Conservation (phyloP, 1,284 basidiomycete genomes). For the Puccinia novopanici region DNA sequence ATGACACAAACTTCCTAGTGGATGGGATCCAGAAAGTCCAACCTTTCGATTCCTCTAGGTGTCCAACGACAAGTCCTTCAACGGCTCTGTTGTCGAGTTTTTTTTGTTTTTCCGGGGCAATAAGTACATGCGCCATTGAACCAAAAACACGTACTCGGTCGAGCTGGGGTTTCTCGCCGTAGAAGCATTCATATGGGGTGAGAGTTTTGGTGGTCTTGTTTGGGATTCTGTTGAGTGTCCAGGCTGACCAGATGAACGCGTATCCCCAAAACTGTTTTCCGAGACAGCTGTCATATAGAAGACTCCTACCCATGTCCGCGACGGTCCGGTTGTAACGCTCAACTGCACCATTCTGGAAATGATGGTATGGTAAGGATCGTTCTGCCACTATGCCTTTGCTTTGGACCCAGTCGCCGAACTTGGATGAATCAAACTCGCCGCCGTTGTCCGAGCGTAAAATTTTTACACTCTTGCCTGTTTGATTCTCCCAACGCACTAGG, state of each 20-base stretch:
- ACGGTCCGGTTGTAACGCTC: conserved; percentile 10
- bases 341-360: too few relatives aligned
- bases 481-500: neutral
- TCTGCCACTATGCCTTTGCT: neutral
- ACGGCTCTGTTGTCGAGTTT: neutral
- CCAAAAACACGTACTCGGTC: conserved; percentile 2
- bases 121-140: neutral
- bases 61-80: neutral
- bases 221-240: neutral
- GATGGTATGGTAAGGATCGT: neutral
- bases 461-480: neutral
- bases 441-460: neutral
- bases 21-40: neutral
- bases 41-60: neutral
- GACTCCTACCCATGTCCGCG: conserved; percentile 7
- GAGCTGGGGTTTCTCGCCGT: neutral
- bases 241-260: neutral
- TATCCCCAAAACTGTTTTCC: neutral
- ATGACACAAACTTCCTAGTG: neutral
- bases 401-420: neutral
- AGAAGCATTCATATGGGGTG: conserved; percentile 9
- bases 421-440: neutral
- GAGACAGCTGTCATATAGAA: neutral
- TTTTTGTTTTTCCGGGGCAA: neutral
- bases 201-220: neutral